These are phyloP conservation scores for Diospyros lotus DNA, from an alignment of 148 eudicot species.

Conservation along the genomic window DNA sequence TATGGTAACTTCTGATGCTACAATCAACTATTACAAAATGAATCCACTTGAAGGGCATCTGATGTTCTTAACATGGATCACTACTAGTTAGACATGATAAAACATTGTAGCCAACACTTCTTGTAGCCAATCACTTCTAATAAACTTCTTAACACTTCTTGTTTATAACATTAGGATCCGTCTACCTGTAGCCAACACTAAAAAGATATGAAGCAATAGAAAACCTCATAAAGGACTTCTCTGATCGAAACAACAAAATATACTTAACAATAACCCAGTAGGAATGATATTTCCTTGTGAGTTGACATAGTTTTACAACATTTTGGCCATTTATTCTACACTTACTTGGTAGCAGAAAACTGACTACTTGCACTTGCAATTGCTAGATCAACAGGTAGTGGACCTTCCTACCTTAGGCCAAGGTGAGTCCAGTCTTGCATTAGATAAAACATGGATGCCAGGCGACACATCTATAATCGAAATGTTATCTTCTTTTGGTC, in stretches of 20 bases:
- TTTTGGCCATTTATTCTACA: not conserved
- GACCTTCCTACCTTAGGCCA: constrained; percentile 68
- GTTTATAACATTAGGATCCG: not conserved
- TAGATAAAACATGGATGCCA: constrained; percentile 78
- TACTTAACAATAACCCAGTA: not conserved
- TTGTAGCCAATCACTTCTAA: not conserved
- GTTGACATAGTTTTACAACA: not conserved
- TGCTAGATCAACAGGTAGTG: not conserved
- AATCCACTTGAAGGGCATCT: no score
- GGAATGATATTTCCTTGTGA: not conserved
- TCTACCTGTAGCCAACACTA: not conserved
- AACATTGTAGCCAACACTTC: no score
- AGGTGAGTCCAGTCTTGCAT: constrained; percentile 68
- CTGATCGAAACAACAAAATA: no score
- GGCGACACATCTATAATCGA: constrained; percentile 44
- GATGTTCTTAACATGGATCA: no score
- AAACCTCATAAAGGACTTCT: not conserved
- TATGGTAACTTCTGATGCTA: no score
- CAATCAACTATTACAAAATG: no score
- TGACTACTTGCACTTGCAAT: constrained; percentile 1
- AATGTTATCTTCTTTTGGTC: constrained; percentile 47
- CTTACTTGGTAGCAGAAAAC: not conserved
- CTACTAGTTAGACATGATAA: no score
- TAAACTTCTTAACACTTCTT: not conserved
- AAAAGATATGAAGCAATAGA: not conserved